Base-by-base conservation (phyloP, 225 moss, liverwort and hornwort species). In the Bryum argenteum region DNA sequence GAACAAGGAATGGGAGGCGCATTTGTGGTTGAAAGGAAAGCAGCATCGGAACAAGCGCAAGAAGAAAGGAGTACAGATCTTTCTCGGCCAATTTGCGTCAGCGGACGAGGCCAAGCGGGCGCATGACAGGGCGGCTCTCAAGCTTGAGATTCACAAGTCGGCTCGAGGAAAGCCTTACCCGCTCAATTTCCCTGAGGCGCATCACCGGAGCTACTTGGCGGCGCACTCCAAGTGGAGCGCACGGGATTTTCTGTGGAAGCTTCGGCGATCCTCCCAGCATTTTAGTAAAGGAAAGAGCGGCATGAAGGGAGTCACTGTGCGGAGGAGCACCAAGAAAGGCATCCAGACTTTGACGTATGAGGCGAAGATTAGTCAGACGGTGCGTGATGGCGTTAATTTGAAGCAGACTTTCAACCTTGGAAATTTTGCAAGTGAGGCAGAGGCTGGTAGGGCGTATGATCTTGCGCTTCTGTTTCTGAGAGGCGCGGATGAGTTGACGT, bases 1-100 rank as follows among this genome's bases (percentile, higher is more conserved):
- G 65, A 75, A 74, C 69, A 64, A 54, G 28, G 63, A 64, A 8
- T 75, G 75, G 75, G 79, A 82, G 75, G 75, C 82, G 56, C 82
- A 82, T 39, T 62, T 82, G 8, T 82, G 82, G 82, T 37, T 79
- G 28, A 78, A 63, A 21, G 22, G 18, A 15, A 63, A 38, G 38
- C 75, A 75, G 52, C 65, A 43, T 1, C 63, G 63, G 16, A 79
- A 74, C 19, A 61, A 71, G 1, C 75, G 71, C 0, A 78, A 79
- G 20, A 82, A 79, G 19, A 73, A 61, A 2, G 82, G 82, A 4
- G 10, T 63, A 0, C 78, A 82, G 13, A 37, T 82, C 24, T 79
- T 74, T 8, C 58, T 82, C 1, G 82, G 82, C 5, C 62, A 19
- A 15, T 82, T 67, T 75, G 0, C 19, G 0, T 75, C 71, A 0